phyloP scores from a whole-genome alignment of 2,329 filamentous ascomycete genomes.

The Talaromyces pinophilus region DNA sequence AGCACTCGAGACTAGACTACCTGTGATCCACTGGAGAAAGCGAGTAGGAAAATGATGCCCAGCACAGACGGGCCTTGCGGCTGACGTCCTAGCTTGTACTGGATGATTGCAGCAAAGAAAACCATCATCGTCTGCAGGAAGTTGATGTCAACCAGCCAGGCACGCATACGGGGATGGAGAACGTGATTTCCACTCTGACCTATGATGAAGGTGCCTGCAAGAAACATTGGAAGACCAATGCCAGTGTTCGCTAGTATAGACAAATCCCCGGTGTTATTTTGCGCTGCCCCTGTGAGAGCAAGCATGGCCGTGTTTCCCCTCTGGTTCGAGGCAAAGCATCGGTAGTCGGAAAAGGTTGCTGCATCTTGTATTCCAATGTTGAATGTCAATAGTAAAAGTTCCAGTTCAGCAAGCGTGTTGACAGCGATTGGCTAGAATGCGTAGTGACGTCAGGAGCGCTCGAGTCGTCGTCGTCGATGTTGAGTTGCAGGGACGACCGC shows the following conservation, averaged over 20 bases:
- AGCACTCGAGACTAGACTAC: background rate
- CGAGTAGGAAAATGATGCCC: background rate
- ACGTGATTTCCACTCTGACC: background rate
- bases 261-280: background rate
- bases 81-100: background rate
- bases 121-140: background rate
- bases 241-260: background rate
- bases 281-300: background rate
- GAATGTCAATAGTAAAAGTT: background rate
- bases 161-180: background rate
- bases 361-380: constrained; percentile 2
- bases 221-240: background rate
- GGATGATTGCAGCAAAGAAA: background rate
- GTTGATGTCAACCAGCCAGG: background rate
- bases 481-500: background rate
- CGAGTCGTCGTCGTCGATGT: background rate
- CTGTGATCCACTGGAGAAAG: background rate
- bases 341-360: background rate
- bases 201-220: background rate
- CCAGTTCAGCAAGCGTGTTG: background rate
- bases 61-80: background rate
- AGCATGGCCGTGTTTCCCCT: background rate
- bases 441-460: background rate
- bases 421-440: background rate
- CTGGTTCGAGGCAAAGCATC: background rate